Evolutionary conservation across 2,329 filamentous ascomycete genomes (phyloP).

Genomic region (Verticillium albo-atrum): DNA sequence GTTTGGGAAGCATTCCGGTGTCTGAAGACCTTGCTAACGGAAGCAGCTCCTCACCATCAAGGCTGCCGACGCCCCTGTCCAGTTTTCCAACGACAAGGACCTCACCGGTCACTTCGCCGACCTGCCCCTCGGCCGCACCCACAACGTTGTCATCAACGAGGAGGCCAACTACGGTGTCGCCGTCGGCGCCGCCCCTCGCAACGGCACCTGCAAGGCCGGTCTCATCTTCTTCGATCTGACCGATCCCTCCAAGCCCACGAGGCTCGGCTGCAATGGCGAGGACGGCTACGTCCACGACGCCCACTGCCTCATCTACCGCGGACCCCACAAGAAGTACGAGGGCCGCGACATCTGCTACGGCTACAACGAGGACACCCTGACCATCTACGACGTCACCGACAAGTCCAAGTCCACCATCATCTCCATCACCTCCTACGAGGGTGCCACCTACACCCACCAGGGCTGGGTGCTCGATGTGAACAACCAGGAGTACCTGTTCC

Average conservation of each 20-base stretch:
- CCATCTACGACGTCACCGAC: slow-evolving; percentile 43
- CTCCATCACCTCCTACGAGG: slow-evolving; percentile 50
- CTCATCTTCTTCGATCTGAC: slow-evolving; percentile 30
- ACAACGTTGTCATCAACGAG: slow-evolving; percentile 45
- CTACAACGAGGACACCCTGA: slow-evolving; percentile 46
- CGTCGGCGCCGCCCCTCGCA: slow-evolving; percentile 18
- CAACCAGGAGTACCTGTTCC: slow-evolving; percentile 39
- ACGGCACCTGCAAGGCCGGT: slow-evolving; percentile 29
- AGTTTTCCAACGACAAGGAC: slow-evolving; percentile 21
- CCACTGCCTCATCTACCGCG: slow-evolving; percentile 49
- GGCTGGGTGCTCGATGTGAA: slow-evolving; percentile 46
- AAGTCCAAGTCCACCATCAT: slow-evolving; percentile 39
- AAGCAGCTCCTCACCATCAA: slow-evolving; percentile 32
- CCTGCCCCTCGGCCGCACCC: slow-evolving; percentile 31
- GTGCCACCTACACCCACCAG: slow-evolving; percentile 50
- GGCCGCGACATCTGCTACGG: slow-evolving; percentile 49
- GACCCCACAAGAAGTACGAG: slow-evolving; percentile 37
- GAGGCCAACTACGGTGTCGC: slow-evolving; percentile 39
- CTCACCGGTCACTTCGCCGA: slow-evolving; percentile 22
- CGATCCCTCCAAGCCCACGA: slow-evolving; percentile 39
- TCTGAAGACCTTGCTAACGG: neutral
- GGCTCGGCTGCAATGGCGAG: slow-evolving; percentile 39
- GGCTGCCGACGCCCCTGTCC: slow-evolving; percentile 23
- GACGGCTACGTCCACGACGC: slow-evolving; percentile 49
- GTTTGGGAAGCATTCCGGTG: slow-evolving; percentile 14